Percentiles rank a stretch among this genome's conserved stretches.
phyloP scores from a whole-genome alignment of 2,329 filamentous ascomycete genomes.

The Falciphora oryzae region DNA sequence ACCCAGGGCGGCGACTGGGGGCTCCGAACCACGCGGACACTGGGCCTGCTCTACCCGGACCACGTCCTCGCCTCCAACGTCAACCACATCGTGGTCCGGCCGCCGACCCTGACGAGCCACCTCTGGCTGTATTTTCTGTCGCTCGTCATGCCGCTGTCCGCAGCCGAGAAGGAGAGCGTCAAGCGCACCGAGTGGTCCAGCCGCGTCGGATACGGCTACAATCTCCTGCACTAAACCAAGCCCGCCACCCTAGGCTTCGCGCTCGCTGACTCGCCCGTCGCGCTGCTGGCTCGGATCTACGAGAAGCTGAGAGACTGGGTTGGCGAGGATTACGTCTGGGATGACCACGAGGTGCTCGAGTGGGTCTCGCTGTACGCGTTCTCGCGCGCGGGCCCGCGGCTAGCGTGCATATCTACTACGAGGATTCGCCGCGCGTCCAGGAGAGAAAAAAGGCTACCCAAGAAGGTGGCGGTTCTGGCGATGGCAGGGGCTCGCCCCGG shows the following conservation, averaged over 20 bases:
- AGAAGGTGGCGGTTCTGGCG: too few species aligned
- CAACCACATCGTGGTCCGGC: slow-evolving; percentile 44
- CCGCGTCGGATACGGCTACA: slow-evolving; percentile 52
- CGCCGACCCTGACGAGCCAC: slow-evolving; percentile 43
- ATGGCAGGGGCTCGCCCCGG: slow-evolving; percentile 12
- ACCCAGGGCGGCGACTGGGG: slow-evolving; percentile 69
- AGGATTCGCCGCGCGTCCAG: slow-evolving; percentile 32
- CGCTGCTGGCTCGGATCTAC: slow-evolving; percentile 70
- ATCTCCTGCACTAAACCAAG: slow-evolving; percentile 56
- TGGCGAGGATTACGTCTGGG: slow-evolving; percentile 61
- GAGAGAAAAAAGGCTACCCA: too few species aligned
- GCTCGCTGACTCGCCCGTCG: slow-evolving; percentile 64
- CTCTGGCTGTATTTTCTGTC: slow-evolving; percentile 54
- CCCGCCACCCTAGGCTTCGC: slow-evolving; percentile 69
- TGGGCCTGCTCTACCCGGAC: slow-evolving; percentile 54
- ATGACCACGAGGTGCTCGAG: slow-evolving; percentile 67
- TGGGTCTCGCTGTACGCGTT: slow-evolving; percentile 74
- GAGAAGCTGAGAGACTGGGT: slow-evolving; percentile 78
- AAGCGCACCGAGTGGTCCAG: slow-evolving; percentile 45
- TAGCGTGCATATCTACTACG: slow-evolving; percentile 67
- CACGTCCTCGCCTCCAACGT: slow-evolving; percentile 55
- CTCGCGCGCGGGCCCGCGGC: slow-evolving; percentile 64
- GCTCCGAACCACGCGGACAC: slow-evolving; percentile 55
- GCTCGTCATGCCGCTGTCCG: slow-evolving; percentile 45
- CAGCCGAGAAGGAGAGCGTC: slow-evolving; percentile 35